Conservation (phyloP, 2,329 filamentous ascomycete genomes). For the Colletotrichum tropicicola region DNA sequence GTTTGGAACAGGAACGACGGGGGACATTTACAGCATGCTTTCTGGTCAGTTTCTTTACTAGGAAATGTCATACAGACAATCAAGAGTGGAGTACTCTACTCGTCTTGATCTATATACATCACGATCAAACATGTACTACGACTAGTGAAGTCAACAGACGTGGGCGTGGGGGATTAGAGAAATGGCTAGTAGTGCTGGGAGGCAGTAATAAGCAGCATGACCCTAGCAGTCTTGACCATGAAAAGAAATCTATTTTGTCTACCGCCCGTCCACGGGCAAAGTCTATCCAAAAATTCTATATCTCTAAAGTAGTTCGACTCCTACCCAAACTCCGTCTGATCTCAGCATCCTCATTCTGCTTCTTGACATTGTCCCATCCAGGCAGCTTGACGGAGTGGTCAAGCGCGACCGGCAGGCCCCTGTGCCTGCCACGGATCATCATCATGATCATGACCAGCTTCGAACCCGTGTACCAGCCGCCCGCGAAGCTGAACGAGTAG, state of each 20-base stretch:
- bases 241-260: too few relatives aligned
- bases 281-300: not conserved
- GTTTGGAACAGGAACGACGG: conserved; percentile 36
- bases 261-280: not conserved
- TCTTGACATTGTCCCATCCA: conserved; percentile 38
- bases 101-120: too few relatives aligned
- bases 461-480: conserved; percentile 61
- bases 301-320: conserved; percentile 6
- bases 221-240: too few relatives aligned
- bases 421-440: conserved; percentile 64
- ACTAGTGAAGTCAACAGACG: too few relatives aligned
- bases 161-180: too few relatives aligned
- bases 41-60: conserved; percentile 2
- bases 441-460: conserved; percentile 67
- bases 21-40: conserved; percentile 35
- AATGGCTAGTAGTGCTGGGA: too few relatives aligned
- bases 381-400: conserved; percentile 61
- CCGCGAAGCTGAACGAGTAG: conserved; percentile 63
- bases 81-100: too few relatives aligned
- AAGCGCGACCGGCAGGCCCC: conserved; percentile 64
- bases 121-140: too few relatives aligned
- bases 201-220: too few relatives aligned
- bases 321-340: conserved; percentile 2
- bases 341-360: conserved; percentile 38
- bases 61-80: not conserved